Base-by-base conservation (phyloP, 345 rosid species). In the Eucalyptus paniculata region DNA sequence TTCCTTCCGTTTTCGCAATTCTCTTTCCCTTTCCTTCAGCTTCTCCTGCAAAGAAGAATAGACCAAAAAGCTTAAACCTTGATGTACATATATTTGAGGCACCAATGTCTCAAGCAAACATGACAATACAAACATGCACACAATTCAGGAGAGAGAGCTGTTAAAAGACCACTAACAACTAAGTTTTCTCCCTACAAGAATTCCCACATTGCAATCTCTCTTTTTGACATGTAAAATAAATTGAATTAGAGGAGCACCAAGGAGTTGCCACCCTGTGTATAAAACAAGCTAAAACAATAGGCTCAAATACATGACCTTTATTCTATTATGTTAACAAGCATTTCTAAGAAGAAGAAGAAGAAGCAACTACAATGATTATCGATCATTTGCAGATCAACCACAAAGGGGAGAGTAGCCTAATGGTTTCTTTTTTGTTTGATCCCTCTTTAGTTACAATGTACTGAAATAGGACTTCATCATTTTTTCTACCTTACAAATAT, bases 21-120 rank as follows among this genome's bases (percentile, higher is more conserved):
- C 99, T 67, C 98, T 91, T 92, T 96, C 98, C 89, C 99, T 95
- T 90, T 97, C 99, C 94, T 95, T 97, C 88, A 97, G 91, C 92
- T 94, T 98, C 82, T 96, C 98, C 98, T 98, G 83, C 47, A 77
- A 37, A 87, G 42, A 34, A 86, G 44, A 13, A 86, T 87, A 89
- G 28, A 21, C n/a, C 1, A 12, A 14, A 42, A 77, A 77, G 47
- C 83, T 77, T 77, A 77, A 77, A 77, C 83, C 45, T 77, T 37
- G 83, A 72, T 37, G 45, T 19, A 10, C 83, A 72, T 19, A 69
- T 72, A 34, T 72, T 72, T 37, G 82, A 18, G 82, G 82, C 45
- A 72, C 82, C 82, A 72, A 72, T 72, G 45, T 37, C 45, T 37
- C 45, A 11, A 72, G 82, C 82, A 72, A 72, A 37, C 26, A 37